Conservation (phyloP, 2,329 filamentous ascomycete species). For the Nothomitra cinnamomea region DNA sequence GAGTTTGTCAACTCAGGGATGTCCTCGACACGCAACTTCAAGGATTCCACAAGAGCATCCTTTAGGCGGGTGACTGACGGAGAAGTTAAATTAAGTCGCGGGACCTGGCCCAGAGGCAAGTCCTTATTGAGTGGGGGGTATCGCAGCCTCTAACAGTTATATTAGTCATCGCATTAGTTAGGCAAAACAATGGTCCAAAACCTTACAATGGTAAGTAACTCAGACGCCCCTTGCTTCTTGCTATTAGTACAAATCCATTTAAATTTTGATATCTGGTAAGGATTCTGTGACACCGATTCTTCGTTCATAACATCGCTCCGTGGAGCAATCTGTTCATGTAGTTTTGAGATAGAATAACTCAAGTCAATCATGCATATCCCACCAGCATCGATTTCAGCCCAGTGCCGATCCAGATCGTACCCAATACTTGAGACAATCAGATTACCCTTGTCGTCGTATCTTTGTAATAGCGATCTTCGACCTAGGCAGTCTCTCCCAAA, state of each 20-base stretch:
- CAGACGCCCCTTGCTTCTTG: background rate
- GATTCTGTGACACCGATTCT: background rate
- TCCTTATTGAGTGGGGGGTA: slow-evolving; percentile 6
- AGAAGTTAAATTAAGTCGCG: slow-evolving; percentile 7
- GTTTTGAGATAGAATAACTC: background rate
- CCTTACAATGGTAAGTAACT: background rate
- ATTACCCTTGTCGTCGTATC: slow-evolving; percentile 24
- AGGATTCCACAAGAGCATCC: slow-evolving; percentile 28
- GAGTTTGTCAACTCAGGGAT: slow-evolving; percentile 36
- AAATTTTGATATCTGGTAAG: slow-evolving; percentile 3
- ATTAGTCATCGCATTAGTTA: background rate
- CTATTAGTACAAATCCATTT: slow-evolving; percentile 3
- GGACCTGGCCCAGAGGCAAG: background rate
- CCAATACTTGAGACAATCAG: slow-evolving; percentile 54
- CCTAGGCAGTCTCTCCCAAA: slow-evolving; percentile 81
- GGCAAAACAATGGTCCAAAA: background rate
- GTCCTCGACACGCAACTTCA: slow-evolving; percentile 45
- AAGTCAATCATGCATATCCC: slow-evolving; percentile 59
- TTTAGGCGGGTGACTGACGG: slow-evolving; percentile 6
- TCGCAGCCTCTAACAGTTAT: background rate
- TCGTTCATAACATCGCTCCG: background rate
- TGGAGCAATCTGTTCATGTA: background rate
- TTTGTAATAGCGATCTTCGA: slow-evolving; percentile 59
- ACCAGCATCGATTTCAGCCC: slow-evolving; percentile 71
- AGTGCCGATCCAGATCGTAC: slow-evolving; percentile 27